These are phyloP conservation scores for Penicillium sp. DNA, from an alignment of 2,329 filamentous ascomycete species.

Conservation along the genomic window DNA sequence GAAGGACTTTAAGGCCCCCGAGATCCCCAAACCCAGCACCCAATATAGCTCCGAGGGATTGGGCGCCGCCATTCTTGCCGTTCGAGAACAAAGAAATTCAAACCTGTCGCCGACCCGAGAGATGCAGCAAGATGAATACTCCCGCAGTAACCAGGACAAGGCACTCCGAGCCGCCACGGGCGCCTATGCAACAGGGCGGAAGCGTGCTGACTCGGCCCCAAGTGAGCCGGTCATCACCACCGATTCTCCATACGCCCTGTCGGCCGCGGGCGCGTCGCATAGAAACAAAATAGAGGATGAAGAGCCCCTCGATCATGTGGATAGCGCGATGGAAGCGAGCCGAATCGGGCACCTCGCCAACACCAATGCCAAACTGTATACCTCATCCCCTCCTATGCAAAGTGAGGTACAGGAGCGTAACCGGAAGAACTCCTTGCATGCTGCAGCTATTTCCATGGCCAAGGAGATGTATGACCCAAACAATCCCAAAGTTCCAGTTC, in stretches of 20 bases:
- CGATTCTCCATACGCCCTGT: constrained; percentile 61
- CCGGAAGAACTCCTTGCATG: constrained; percentile 70
- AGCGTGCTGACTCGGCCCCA: constrained; percentile 66
- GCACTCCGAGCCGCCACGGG: constrained; percentile 76
- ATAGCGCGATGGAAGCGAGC: constrained; percentile 55
- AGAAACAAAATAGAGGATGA: constrained; percentile 42
- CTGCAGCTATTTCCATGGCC: constrained; percentile 86
- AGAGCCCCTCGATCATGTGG: constrained; percentile 49
- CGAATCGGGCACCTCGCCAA: constrained; percentile 64
- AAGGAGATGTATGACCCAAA: constrained; percentile 76
- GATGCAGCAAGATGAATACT: constrained; percentile 35
- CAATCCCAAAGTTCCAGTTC: constrained; percentile 42
- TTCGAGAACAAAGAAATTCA: constrained; percentile 27
- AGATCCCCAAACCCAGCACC: constrained; percentile 37
- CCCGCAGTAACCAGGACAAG: constrained; percentile 58
- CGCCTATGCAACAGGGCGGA: constrained; percentile 64
- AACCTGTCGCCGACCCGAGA: constrained; percentile 12
- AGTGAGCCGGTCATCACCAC: constrained; percentile 44
- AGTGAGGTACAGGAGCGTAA: constrained; percentile 73
- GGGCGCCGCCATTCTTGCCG: constrained; percentile 71
- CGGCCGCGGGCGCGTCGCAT: constrained; percentile 70
- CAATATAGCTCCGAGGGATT: constrained; percentile 66
- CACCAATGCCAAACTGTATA: constrained; percentile 77
- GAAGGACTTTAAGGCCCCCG: constrained; percentile 56
- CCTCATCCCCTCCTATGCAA: constrained; percentile 70